phyloP scores from a whole-genome alignment of 1,139 yeast genomes.

The Blastobotrys buckinghamii region DNA sequence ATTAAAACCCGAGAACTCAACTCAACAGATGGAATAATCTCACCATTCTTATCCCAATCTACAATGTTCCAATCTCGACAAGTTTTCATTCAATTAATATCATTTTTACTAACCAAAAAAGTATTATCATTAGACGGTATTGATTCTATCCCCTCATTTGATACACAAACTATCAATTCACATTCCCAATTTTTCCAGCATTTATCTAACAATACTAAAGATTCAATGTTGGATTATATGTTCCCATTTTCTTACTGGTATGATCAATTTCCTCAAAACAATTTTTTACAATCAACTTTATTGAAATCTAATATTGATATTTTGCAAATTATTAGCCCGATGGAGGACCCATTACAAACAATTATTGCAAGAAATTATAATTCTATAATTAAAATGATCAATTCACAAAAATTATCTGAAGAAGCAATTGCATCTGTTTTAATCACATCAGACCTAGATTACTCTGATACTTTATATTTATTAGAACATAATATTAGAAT shows the following conservation, averaged over 20 bases:
- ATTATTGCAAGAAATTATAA: not conserved
- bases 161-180: not conserved
- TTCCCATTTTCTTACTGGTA: not conserved
- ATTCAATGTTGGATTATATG: not conserved
- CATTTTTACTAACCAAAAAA: not conserved
- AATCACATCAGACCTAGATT: not conserved
- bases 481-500: not conserved
- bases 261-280: not conserved
- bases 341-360: not conserved
- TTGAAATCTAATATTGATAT: not conserved
- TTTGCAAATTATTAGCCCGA: not conserved
- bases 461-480: not conserved
- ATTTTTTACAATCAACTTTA: not conserved
- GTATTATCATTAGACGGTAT: not conserved
- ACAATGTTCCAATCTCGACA: not conserved
- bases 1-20: not conserved
- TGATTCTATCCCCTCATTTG: not conserved
- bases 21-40: not conserved
- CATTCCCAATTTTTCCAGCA: not conserved
- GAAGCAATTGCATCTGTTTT: not conserved
- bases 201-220: not conserved
- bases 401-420: not conserved
- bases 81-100: not conserved
- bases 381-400: not conserved
- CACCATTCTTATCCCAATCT: constrained; percentile 3